Evolutionary conservation across 75 land plant species (phyloP).

Genomic region (Selaginella tamariscina): DNA sequence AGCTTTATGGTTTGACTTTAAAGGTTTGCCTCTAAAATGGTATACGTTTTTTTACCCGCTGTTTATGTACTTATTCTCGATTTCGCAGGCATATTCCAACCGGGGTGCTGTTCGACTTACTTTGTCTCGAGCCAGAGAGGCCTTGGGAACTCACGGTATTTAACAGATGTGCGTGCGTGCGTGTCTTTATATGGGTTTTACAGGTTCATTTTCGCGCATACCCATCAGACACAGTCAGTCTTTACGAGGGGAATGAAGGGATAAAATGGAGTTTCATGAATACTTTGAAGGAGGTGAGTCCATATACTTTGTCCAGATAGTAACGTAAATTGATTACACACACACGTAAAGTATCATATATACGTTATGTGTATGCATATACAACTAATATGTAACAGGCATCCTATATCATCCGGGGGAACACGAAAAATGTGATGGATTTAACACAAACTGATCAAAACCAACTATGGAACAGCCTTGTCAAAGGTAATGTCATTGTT

Average conservation of each 20-base stretch:
- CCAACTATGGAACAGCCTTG: conserved; percentile 69
- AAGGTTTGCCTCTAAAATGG: conserved; percentile 92
- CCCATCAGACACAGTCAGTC: conserved; percentile 61
- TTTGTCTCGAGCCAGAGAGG: conserved; percentile 84
- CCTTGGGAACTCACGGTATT: conserved; percentile 92
- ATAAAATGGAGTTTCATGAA: conserved; percentile 90
- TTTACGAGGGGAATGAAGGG: conserved; percentile 85
- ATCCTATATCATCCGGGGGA: conserved; percentile 77
- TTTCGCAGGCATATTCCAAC: conserved; percentile 73
- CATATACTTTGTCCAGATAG: background rate
- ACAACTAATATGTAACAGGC: too few species aligned
- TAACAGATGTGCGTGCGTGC: background rate
- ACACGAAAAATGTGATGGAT: conserved; percentile 82
- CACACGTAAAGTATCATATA: too few species aligned
- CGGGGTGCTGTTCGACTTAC: conserved; percentile 93
- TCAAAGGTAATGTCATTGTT: conserved; percentile 38
- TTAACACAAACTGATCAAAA: conserved; percentile 77
- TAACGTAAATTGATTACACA: too few species aligned
- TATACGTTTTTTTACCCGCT: conserved; percentile 17
- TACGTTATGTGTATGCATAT: too few species aligned
- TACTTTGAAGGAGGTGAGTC: conserved; percentile 71
- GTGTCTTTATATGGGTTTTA: background rate
- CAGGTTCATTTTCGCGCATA: conserved; percentile 97
- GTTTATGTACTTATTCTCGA: background rate
- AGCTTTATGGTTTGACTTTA: conserved; percentile 89